A percentile compares a stretch with the other conserved stretches of the same genome.
Evolutionary conservation across 441 rosid genomes (phyloP).

Genomic region (Adansonia gregorii): DNA sequence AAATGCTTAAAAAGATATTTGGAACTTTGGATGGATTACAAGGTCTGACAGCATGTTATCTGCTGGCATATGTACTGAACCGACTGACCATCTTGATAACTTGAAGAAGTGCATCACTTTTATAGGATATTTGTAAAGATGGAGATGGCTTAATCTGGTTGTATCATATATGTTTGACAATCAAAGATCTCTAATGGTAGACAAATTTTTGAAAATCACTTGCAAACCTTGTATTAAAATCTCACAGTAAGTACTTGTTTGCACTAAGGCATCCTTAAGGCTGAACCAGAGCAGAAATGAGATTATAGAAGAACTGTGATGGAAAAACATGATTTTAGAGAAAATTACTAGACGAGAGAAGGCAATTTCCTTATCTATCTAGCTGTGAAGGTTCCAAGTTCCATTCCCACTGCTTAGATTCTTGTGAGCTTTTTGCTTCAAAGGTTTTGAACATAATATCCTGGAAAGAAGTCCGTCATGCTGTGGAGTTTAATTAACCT

Average conservation of each 20-base stretch:
- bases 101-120: slow-evolving; percentile 12
- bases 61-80: background rate
- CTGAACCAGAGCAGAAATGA: background rate
- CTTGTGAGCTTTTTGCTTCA: background rate
- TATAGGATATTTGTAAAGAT: slow-evolving; percentile 5
- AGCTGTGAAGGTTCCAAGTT: background rate
- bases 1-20: background rate
- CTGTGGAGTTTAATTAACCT: background rate
- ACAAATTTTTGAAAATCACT: background rate
- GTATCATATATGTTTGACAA: background rate
- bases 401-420: background rate
- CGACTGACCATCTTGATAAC: background rate
- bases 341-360: slow-evolving; percentile 10
- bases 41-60: slow-evolving; percentile 2
- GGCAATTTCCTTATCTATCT: slow-evolving; percentile 2
- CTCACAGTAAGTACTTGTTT: background rate
- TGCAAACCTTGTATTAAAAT: background rate
- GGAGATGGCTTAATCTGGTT: background rate
- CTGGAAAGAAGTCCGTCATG: slow-evolving; percentile 1
- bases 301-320: background rate
- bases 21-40: background rate
- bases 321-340: background rate
- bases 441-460: background rate
- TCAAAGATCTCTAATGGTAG: background rate
- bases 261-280: background rate